phyloP scores from a whole-genome alignment of 2,329 filamentous ascomycete species.

The Drechmeria coniospora region DNA sequence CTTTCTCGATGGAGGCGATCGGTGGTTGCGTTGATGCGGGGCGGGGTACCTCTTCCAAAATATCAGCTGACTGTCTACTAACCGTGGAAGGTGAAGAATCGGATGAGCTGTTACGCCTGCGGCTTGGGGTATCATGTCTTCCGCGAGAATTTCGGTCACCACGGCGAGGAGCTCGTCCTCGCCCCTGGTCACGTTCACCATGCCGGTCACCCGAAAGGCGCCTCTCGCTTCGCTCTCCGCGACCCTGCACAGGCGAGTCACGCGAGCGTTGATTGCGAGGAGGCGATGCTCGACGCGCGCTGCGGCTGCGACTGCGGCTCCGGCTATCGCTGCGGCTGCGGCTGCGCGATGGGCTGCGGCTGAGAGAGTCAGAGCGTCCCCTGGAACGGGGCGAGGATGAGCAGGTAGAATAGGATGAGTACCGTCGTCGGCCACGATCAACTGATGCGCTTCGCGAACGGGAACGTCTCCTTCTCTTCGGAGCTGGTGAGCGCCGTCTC shows the following conservation, averaged over 20 bases:
- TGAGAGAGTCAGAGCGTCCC: slow-evolving; percentile 18
- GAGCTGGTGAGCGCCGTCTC: slow-evolving; percentile 23
- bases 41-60: slow-evolving; percentile 21
- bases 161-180: slow-evolving; percentile 1
- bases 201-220: slow-evolving; percentile 5
- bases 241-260: neutral
- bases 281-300: slow-evolving; percentile 5
- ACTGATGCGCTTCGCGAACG: slow-evolving; percentile 31
- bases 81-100: slow-evolving; percentile 33
- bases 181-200: slow-evolving; percentile 1
- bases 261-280: neutral
- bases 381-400: slow-evolving; percentile 27
- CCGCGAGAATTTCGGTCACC: neutral
- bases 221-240: slow-evolving; percentile 2
- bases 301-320: slow-evolving; percentile 5
- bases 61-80: slow-evolving; percentile 42
- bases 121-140: slow-evolving; percentile 8
- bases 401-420: too few species aligned
- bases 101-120: slow-evolving; percentile 35
- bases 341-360: slow-evolving; percentile 7
- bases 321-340: slow-evolving; percentile 2
- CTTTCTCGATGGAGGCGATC: slow-evolving; percentile 5
- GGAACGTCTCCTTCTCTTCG: slow-evolving; percentile 36
- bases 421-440: slow-evolving; percentile 20
- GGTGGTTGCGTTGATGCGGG: slow-evolving; percentile 7